Percentiles rank a stretch among this genome's conserved stretches.
phyloP scores from a whole-genome alignment of 2,329 filamentous ascomycete species.

The Cladosporium halotolerans region DNA sequence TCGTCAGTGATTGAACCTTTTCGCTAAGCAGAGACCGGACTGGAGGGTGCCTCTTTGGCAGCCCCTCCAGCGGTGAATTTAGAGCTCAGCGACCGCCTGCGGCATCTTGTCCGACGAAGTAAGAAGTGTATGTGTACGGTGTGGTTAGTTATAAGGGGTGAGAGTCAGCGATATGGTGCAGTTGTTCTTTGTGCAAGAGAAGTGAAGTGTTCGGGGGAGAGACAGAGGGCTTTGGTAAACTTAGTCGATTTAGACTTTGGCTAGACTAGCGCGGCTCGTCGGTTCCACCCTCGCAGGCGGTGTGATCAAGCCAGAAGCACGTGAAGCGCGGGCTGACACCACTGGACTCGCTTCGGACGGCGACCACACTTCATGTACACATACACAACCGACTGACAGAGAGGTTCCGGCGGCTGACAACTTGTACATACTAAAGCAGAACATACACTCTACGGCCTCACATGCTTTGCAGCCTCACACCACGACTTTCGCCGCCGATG shows the following conservation, averaged over 20 bases:
- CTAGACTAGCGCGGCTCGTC: not conserved
- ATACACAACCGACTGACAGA: too few relatives aligned
- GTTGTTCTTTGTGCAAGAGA: not conserved
- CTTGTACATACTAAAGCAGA: too few relatives aligned
- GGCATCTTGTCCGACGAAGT: constrained; percentile 15
- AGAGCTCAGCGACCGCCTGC: constrained; percentile 13
- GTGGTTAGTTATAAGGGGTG: not conserved
- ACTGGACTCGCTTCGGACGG: too few relatives aligned
- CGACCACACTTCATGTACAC: too few relatives aligned
- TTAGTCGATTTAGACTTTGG: not conserved
- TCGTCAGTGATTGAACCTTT: constrained; percentile 13
- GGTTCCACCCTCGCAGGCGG: not conserved
- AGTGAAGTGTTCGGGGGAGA: not conserved
- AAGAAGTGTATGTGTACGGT: not conserved
- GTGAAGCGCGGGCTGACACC: not conserved
- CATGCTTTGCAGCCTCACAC: not conserved
- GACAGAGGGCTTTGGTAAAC: not conserved
- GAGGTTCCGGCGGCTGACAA: too few relatives aligned
- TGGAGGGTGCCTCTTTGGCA: constrained; percentile 12
- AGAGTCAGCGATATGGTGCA: not conserved
- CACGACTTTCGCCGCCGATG: not conserved
- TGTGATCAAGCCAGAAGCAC: not conserved
- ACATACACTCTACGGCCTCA: too few relatives aligned
- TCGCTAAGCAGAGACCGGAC: constrained; percentile 12
- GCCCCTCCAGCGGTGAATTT: constrained; percentile 13